Percentiles rank a stretch among this genome's conserved stretches.
Evolutionary conservation across 192 early-diverging fungal genomes (phyloP).

Genomic region (Coemansia sp.): DNA sequence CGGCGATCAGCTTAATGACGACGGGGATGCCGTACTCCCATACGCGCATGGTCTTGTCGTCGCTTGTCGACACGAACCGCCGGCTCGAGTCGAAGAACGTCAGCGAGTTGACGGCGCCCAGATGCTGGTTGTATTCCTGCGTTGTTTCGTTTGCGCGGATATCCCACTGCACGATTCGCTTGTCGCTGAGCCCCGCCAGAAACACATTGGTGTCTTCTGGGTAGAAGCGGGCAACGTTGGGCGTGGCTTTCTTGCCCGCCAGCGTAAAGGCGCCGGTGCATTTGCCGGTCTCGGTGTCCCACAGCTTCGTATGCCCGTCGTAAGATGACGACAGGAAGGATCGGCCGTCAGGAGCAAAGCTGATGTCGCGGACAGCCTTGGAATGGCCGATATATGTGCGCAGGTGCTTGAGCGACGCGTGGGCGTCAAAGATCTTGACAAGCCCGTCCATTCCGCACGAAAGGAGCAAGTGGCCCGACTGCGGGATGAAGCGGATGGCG

Average conservation of each 20-base stretch:
- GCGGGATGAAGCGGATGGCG: slow-evolving; percentile 89
- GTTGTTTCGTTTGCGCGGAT: slow-evolving; percentile 76
- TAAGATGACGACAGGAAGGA: slow-evolving; percentile 87
- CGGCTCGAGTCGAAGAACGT: slow-evolving; percentile 96
- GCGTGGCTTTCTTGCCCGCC: slow-evolving; percentile 54
- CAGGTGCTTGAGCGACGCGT: slow-evolving; percentile 81
- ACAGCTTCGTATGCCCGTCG: slow-evolving; percentile 91
- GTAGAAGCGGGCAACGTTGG: slow-evolving; percentile 90
- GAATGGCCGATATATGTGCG: slow-evolving; percentile 91
- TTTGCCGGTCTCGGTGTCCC: slow-evolving; percentile 96
- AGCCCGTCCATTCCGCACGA: slow-evolving; percentile 92
- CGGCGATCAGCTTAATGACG: slow-evolving; percentile 96
- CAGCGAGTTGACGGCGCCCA: slow-evolving; percentile 94
- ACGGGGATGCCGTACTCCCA: slow-evolving; percentile 99
- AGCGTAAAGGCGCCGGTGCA: not conserved
- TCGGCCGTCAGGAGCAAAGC: slow-evolving; percentile 84
- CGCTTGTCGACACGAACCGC: slow-evolving; percentile 92
- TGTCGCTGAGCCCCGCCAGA: slow-evolving; percentile 90
- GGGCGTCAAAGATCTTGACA: slow-evolving; percentile 97
- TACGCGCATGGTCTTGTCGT: slow-evolving; percentile 95
- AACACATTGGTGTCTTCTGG: slow-evolving; percentile 90
- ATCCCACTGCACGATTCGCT: slow-evolving; percentile 90
- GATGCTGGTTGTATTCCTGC: slow-evolving; percentile 97
- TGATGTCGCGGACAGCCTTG: slow-evolving; percentile 91
- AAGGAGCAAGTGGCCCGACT: slow-evolving; percentile 86